Percentiles rank a stretch among this genome's conserved stretches.
These are phyloP conservation scores for Fonsecaea multimorphosa DNA, from an alignment of 2,329 filamentous ascomycete genomes.

Conservation along the genomic window DNA sequence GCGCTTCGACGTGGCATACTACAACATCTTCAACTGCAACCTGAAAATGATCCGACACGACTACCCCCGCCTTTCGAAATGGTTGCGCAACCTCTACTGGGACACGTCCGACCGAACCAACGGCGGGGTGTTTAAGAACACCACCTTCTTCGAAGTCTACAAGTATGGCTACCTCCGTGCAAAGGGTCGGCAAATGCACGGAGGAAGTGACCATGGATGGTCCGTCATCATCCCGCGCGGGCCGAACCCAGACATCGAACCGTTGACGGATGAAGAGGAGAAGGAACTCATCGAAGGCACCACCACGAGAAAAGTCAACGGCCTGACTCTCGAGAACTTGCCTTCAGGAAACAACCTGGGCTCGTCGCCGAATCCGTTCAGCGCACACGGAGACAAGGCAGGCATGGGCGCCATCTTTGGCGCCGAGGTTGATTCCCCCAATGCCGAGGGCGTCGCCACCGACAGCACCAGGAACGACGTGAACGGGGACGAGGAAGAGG, in stretches of 20 bases:
- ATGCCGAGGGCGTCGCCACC: conserved; percentile 15
- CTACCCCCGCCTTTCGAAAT: conserved; percentile 57
- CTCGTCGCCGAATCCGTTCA: conserved; percentile 29
- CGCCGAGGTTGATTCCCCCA: conserved; percentile 29
- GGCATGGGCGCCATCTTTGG: conserved; percentile 34
- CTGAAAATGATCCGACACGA: conserved; percentile 67
- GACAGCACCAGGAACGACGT: conserved; percentile 12
- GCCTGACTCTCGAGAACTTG: conserved; percentile 15
- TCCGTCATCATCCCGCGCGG: conserved; percentile 34
- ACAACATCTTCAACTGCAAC: conserved; percentile 81
- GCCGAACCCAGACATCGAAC: conserved; percentile 36
- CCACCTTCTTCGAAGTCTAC: conserved; percentile 51
- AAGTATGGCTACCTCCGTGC: conserved; percentile 38
- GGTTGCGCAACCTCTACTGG: conserved; percentile 56
- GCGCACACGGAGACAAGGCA: conserved; percentile 25
- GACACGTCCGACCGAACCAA: conserved; percentile 51
- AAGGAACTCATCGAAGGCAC: conserved; percentile 31
- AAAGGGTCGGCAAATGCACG: conserved; percentile 28
- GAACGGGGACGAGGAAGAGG: conserved; percentile 25
- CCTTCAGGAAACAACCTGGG: neutral
- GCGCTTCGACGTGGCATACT: conserved; percentile 74
- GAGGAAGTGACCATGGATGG: conserved; percentile 25
- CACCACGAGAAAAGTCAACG: conserved; percentile 24
- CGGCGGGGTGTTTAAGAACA: conserved; percentile 52
- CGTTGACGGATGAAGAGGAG: conserved; percentile 39